Percentiles rank a stretch among this genome's conserved stretches.
Evolutionary conservation across 805 yeast genomes (phyloP).

Genomic region (Metschnikowia lunata): DNA sequence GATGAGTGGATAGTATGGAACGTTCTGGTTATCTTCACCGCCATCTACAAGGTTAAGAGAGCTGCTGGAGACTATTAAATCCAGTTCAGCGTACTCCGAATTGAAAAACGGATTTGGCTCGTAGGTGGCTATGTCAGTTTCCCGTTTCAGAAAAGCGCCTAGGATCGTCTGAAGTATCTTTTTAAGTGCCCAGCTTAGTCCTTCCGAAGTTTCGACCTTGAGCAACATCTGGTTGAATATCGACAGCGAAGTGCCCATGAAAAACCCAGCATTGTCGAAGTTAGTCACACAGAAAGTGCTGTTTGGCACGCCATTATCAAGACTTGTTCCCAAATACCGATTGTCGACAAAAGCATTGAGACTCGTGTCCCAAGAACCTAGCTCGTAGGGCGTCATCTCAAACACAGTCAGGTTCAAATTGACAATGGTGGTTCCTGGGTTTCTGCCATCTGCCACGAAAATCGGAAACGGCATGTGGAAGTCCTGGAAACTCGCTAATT

Average conservation of each 20-base stretch:
- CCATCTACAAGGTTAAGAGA: conserved; percentile 66
- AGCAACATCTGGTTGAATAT: conserved; percentile 67
- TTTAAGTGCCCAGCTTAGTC: conserved; percentile 16
- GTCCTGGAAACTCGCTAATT: conserved; percentile 22
- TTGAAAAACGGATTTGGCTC: conserved; percentile 66
- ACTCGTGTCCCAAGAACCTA: conserved; percentile 43
- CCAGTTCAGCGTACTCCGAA: conserved; percentile 30
- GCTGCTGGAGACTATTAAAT: conserved; percentile 32
- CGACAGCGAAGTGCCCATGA: conserved; percentile 80
- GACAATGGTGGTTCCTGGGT: conserved; percentile 55
- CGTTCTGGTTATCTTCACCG: conserved; percentile 71
- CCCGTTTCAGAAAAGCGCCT: conserved; percentile 39
- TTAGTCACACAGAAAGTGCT: conserved; percentile 23
- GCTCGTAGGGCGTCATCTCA: conserved; percentile 36
- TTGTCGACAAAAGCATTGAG: conserved; percentile 27
- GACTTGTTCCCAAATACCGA: conserved; percentile 27
- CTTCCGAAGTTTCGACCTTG: conserved; percentile 43
- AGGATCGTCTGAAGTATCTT: conserved; percentile 22
- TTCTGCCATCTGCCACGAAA: conserved; percentile 56
- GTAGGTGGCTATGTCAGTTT: conserved; percentile 67
- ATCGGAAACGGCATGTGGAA: conserved; percentile 67
- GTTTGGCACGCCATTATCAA: conserved; percentile 20
- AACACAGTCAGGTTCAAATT: conserved; percentile 61
- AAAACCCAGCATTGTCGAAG: conserved; percentile 55
- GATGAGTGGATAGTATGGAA: conserved; percentile 63